Percentiles rank a stretch among this genome's conserved stretches.
Evolutionary conservation across 2,329 filamentous ascomycete species (phyloP).

Genomic region (Diaporthe eres): DNA sequence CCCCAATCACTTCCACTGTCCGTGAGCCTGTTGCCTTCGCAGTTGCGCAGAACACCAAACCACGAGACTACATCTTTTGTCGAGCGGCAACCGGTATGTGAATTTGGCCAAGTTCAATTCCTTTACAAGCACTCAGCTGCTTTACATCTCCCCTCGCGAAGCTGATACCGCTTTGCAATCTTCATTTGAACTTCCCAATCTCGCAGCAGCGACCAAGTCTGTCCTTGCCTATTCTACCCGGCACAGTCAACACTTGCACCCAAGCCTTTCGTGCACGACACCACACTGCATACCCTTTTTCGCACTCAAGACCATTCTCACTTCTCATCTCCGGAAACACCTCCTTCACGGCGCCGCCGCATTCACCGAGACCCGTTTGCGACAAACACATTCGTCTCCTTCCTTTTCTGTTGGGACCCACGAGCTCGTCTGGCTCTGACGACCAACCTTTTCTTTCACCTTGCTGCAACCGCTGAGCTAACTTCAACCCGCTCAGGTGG

Average conservation of each 20-base stretch:
- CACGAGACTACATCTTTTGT: neutral
- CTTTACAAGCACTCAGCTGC: neutral
- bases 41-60: neutral
- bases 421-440: too few species aligned
- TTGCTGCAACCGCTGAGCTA: neutral
- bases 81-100: constrained; percentile 7
- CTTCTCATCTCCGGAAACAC: too few species aligned
- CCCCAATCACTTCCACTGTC: neutral
- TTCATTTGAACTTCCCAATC: neutral
- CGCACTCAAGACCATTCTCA: neutral
- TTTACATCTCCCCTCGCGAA: neutral
- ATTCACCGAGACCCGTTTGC: neutral
- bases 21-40: neutral
- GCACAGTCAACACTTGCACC: neutral
- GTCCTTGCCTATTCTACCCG: neutral
- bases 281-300: neutral
- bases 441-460: neutral
- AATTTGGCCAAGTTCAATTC: neutral
- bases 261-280: neutral
- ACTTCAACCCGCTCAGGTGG: constrained; percentile 44
- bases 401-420: neutral
- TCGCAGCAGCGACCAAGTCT: neutral
- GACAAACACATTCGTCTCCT: neutral
- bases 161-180: neutral
- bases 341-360: neutral